Percentiles rank a stretch among this genome's conserved stretches.
Evolutionary conservation across 2,329 filamentous ascomycete genomes (phyloP).

Genomic region (Penicillium sp.): DNA sequence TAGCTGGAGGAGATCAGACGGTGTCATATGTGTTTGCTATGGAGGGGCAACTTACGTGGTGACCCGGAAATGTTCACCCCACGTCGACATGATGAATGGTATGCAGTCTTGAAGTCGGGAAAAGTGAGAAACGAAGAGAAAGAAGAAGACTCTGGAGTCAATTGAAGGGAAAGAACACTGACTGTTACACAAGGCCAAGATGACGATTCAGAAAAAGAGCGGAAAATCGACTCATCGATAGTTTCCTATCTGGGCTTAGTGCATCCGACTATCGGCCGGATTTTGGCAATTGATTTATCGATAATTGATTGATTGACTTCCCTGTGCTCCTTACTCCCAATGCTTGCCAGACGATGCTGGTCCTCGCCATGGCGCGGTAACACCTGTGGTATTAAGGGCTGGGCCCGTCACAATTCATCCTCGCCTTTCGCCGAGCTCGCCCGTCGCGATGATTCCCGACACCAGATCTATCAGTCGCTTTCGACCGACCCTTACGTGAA

Average conservation of each 20-base stretch:
- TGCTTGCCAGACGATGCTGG: slow-evolving; percentile 25
- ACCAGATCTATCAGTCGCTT: slow-evolving; percentile 69
- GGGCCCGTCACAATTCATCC: slow-evolving; percentile 31
- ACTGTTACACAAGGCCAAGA: background rate
- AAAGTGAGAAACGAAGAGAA: slow-evolving; percentile 1
- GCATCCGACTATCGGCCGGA: slow-evolving; percentile 26
- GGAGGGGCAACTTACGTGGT: slow-evolving; percentile 63
- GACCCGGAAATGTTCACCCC: slow-evolving; percentile 76
- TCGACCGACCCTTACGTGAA: slow-evolving; percentile 79
- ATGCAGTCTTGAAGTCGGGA: background rate
- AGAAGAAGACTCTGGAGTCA: background rate
- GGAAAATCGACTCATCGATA: slow-evolving; percentile 24
- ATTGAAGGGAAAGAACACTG: background rate
- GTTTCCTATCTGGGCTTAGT: slow-evolving; percentile 27
- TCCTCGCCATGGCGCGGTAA: slow-evolving; percentile 9
- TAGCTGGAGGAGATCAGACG: slow-evolving; percentile 48
- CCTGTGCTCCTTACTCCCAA: slow-evolving; percentile 13
- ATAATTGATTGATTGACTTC: background rate
- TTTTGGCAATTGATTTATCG: background rate
- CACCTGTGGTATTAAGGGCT: slow-evolving; percentile 4
- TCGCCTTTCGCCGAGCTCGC: slow-evolving; percentile 36
- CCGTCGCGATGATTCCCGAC: slow-evolving; percentile 32
- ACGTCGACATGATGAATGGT: slow-evolving; percentile 70
- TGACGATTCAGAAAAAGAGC: slow-evolving; percentile 7
- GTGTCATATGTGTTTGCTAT: background rate